Percentiles rank a stretch among this genome's conserved stretches.
Conservation (phyloP, 106 monocot genomes). For the Acorus calamus region DNA sequence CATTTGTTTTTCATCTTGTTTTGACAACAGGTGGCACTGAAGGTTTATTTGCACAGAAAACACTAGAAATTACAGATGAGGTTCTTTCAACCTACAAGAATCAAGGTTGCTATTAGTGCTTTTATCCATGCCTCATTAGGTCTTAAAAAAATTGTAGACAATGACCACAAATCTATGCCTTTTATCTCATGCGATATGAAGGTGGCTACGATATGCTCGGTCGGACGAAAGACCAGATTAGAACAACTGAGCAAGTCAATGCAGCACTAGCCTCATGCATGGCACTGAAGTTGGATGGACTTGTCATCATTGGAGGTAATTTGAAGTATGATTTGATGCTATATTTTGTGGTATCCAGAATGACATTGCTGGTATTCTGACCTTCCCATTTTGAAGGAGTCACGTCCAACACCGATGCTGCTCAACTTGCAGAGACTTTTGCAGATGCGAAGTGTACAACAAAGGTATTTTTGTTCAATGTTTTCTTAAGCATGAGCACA, state of each 20-base stretch:
- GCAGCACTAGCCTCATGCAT: constrained; percentile 63
- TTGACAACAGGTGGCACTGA: constrained; percentile 67
- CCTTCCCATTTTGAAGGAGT: constrained; percentile 36
- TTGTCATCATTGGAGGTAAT: constrained; percentile 82
- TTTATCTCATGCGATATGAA: constrained; percentile 9
- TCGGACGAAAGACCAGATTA: constrained; percentile 78
- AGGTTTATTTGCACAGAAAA: constrained; percentile 81
- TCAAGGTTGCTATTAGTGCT: constrained; percentile 39
- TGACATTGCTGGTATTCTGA: neutral
- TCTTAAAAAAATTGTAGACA: neutral
- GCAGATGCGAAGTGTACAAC: constrained; percentile 56
- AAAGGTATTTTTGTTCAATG: constrained; percentile 29
- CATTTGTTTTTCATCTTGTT: neutral
- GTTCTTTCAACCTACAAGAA: constrained; percentile 74
- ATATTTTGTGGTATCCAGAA: too few species aligned
- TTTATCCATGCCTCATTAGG: too few species aligned
- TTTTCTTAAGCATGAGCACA: too few species aligned
- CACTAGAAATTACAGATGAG: constrained; percentile 82
- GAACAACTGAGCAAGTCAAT: constrained; percentile 83
- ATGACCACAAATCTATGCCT: neutral
- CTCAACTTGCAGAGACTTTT: constrained; percentile 86
- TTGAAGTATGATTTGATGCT: too few species aligned
- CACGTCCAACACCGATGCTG: constrained; percentile 89
- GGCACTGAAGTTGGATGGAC: constrained; percentile 70
- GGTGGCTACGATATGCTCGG: constrained; percentile 92